Base-by-base conservation (phyloP, 2,329 filamentous ascomycete genomes). In the Microsporum ferrugineum region DNA sequence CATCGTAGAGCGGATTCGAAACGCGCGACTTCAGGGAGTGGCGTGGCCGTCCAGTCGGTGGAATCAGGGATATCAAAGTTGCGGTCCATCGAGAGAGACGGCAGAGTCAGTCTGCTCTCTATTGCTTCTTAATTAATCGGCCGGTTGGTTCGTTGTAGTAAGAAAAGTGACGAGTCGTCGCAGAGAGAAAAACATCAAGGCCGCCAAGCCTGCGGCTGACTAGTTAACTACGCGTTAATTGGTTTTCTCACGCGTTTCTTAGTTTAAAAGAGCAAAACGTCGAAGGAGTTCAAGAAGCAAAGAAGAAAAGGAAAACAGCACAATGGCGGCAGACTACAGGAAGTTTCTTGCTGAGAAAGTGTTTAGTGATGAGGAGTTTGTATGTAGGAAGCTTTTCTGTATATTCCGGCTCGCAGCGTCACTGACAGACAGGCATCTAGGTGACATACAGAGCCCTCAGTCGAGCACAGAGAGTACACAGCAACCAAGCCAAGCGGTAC, bases 1-100 rank as follows among this genome's bases (percentile, higher is more conserved):
- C 94, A 99, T 68, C 94, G 89, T 23, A 99, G 80, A 2, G 91
- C 85, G 63, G 88, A 85, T 70, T 99, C 94, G 64, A 99, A 69
- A 55, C 73, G 74, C 61, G 73, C 71, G 47, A 79, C 70, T 38
- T 71, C 65, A 12, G 71, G 70, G 60, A 80, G 72, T 49, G 78
- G 77, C 47, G 78, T 79, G 45, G 69, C 67, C 55, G 79, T 71
- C 77, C 77, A 80, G 49, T 55, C 49, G 56, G 77, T 77, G 43
- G 76, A 76, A 65, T 78, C 76, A 14, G 75, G 69, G 38, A 76
- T 68, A 56, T 75, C 71, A 60, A 73, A 73, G 6, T 71, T 66
- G 47, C 65, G 64, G 60, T 75, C 71, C 73, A 76, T 76, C 29
- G 36, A 36, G 51, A 38, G 36, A 17, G 8, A 23, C 43, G 23